phyloP scores from a whole-genome alignment of 495 filamentous ascomycete genomes.

The Sporormia fimetaria region DNA sequence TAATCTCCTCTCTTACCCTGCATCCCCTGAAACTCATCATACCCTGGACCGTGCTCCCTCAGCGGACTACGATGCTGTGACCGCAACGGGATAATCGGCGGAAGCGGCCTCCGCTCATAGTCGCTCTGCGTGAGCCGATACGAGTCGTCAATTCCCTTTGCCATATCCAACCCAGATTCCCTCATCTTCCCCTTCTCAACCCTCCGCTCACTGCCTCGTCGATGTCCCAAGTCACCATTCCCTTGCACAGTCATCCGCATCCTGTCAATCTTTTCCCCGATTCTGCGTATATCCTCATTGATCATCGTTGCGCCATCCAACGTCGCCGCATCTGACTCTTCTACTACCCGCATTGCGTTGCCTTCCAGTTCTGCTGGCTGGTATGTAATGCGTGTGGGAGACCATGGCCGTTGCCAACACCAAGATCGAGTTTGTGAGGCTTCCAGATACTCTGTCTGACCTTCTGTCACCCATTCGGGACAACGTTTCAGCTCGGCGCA shows the following conservation, averaged over 20 bases:
- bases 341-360: neutral
- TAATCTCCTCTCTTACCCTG: neutral
- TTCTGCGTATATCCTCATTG: conserved; percentile 15
- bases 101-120: conserved; percentile 1
- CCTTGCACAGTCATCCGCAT: conserved; percentile 2
- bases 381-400: neutral
- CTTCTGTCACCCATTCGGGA: conserved; percentile 21
- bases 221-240: neutral
- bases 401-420: conserved; percentile 23
- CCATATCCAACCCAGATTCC: conserved; percentile 9
- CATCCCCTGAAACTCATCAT: neutral
- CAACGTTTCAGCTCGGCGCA: conserved; percentile 30
- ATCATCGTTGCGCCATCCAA: conserved; percentile 18
- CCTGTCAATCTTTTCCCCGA: conserved; percentile 21
- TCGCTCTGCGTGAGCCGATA: conserved; percentile 18
- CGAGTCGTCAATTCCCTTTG: conserved; percentile 9
- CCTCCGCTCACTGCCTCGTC: conserved; percentile 1
- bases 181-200: conserved; percentile 22
- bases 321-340: conserved; percentile 1
- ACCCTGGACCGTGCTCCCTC: no score
- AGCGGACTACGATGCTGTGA: conserved; percentile 4
- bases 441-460: conserved; percentile 11
- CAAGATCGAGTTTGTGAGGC: conserved; percentile 16
- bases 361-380: conserved; percentile 16
- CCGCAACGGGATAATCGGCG: conserved; percentile 4